Percentiles rank a stretch among this genome's conserved stretches.
Conservation (phyloP, 129 eudicot species). For the Chrysanthemum seticuspe region DNA sequence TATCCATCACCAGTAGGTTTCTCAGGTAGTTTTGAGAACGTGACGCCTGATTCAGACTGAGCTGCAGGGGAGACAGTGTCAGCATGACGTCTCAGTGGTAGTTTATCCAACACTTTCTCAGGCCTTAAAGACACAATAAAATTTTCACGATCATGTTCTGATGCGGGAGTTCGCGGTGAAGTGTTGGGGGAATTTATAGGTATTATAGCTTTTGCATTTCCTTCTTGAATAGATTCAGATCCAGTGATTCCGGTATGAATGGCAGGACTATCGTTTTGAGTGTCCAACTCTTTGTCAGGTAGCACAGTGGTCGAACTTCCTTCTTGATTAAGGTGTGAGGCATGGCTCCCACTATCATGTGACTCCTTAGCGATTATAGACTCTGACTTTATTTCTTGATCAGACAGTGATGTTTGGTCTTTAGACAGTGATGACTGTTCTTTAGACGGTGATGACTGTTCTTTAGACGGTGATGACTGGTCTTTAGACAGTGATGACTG, state of each 20-base stretch:
- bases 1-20: slow-evolving; percentile 81
- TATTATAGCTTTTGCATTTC: neutral
- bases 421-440: slow-evolving; percentile 23
- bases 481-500: slow-evolving; percentile 24
- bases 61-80: slow-evolving; percentile 39
- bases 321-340: slow-evolving; percentile 43
- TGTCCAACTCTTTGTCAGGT: slow-evolving; percentile 35
- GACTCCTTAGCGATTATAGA: slow-evolving; percentile 28
- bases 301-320: slow-evolving; percentile 36
- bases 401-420: slow-evolving; percentile 25
- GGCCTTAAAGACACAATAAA: slow-evolving; percentile 25
- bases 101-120: slow-evolving; percentile 59
- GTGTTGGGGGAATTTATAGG: slow-evolving; percentile 23
- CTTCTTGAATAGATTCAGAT: slow-evolving; percentile 31
- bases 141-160: slow-evolving; percentile 34
- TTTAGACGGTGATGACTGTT: slow-evolving; percentile 25
- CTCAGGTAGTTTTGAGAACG: slow-evolving; percentile 53
- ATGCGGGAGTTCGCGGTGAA: slow-evolving; percentile 32
- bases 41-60: slow-evolving; percentile 51
- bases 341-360: slow-evolving; percentile 29
- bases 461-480: slow-evolving; percentile 22
- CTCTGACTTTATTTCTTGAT: slow-evolving; percentile 34
- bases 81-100: slow-evolving; percentile 61
- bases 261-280: slow-evolving; percentile 18
- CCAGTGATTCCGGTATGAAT: slow-evolving; percentile 25